Evolutionary conservation across 164 flowering plant species (phyloP).

Genomic region (Liriodendron chinense): DNA sequence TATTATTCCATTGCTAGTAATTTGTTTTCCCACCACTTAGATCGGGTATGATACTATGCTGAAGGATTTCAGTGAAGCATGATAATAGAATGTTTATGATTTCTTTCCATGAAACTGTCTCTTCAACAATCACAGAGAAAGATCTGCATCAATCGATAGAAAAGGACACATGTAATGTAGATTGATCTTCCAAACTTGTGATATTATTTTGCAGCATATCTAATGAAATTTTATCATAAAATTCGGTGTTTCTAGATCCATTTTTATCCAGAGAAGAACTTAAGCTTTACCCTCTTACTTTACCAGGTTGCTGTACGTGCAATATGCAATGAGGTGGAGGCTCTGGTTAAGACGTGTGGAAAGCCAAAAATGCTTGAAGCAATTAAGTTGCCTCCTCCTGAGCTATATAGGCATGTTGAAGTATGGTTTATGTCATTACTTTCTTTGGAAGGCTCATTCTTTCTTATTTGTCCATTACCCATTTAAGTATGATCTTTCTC

Average conservation of each 20-base stretch:
- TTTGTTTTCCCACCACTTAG: no score
- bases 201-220: background rate
- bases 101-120: background rate
- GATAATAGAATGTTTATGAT: background rate
- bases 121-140: background rate
- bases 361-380: conserved; percentile 94
- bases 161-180: background rate
- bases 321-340: conserved; percentile 78
- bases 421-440: conserved; percentile 40
- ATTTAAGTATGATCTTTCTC: background rate
- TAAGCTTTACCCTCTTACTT: conserved; percentile 3
- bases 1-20: no score
- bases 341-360: conserved; percentile 74
- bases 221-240: background rate
- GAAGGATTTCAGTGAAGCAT: no score
- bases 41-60: no score
- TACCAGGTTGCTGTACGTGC: conserved; percentile 73
- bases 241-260: background rate
- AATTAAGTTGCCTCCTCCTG: conserved; percentile 86
- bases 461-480: background rate
- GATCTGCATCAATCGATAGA: background rate
- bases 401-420: conserved; percentile 87
- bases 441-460: conserved; percentile 3
- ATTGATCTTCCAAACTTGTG: background rate
- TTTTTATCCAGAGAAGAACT: background rate